Evolutionary conservation across 129 eudicot genomes (phyloP), one percentile per base, ranked within the genome.

Genomic region (Pseudognaphalium luteoalbum): DNA sequence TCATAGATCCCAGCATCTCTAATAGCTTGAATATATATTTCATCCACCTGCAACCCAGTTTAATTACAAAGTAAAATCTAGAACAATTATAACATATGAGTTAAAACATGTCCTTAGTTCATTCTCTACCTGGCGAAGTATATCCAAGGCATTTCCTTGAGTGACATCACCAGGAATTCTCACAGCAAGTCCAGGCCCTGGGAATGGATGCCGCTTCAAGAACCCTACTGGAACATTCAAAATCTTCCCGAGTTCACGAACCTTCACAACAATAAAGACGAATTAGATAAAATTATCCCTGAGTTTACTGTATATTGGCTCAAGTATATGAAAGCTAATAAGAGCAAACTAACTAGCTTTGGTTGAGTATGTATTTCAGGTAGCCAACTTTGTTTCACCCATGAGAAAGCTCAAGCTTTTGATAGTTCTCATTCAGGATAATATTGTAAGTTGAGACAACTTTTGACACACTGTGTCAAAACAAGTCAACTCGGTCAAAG

Each of bases 101-200:
- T 44, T 17, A 68, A 28, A 66, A 33, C 66, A 32, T 34, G 32
- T 54, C 32, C 10, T 9, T 32, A 17, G 47, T 20, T 41, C 63
- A 17, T 17, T 59, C 28, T 68, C 16, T 83, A 93, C 98, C 95
- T 90, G 87, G 34, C 97, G 96, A 22, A 94, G 91, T 51, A 85
- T 88, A 4, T 94, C 98, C 84, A 94, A 78, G n/a, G 87, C 90
- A 77, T 94, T 87, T 74, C 89, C 97, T 86, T 87, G 87, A 65
- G 97, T 94, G 32, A 94, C 98, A 76, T 94, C 98, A 52, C 97
- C 98, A 28, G 86, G 84, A 37, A 91, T 88, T 32, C 98, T 78
- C n/a, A 94, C 97, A 35, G 96, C 98, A 84, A 94, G 96, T 25
- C 98, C 98, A 0, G 98, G 98, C 32, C 97, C 97, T 4, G 98